These are phyloP conservation scores for Cystofilobasidium bisporidii DNA, from an alignment of 768 basidiomycete genomes.

Conservation along the genomic window DNA sequence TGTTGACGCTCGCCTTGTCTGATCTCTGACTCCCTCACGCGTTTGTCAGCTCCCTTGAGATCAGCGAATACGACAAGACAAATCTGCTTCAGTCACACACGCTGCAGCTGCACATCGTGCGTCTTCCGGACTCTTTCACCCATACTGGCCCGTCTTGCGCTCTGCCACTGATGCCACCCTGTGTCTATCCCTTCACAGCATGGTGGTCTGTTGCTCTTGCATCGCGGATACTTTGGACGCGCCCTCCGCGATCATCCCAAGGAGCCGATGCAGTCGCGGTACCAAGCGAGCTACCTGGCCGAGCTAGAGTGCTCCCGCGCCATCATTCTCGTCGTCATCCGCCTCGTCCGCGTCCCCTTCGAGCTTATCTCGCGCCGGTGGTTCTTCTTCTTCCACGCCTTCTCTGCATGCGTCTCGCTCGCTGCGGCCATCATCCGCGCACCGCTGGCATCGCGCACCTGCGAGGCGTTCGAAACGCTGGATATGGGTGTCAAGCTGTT, in stretches of 20 bases:
- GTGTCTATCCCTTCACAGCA: background rate
- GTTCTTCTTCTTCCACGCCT: conserved; percentile 25
- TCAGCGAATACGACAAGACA: background rate
- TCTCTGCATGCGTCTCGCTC: conserved; percentile 11
- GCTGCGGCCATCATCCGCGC: conserved; percentile 10
- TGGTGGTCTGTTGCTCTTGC: conserved; percentile 15
- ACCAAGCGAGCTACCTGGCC: conserved; percentile 10
- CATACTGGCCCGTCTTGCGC: no score
- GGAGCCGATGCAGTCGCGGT: conserved; percentile 20
- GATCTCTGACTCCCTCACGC: background rate
- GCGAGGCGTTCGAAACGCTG: conserved; percentile 10
- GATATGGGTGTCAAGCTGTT: conserved; percentile 19
- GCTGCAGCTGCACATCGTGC: background rate
- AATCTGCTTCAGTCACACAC: background rate
- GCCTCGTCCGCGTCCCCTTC: conserved; percentile 17
- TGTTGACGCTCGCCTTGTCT: background rate
- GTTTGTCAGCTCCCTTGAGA: background rate
- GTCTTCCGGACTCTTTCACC: background rate
- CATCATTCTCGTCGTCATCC: conserved; percentile 5
- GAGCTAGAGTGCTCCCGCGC: background rate
- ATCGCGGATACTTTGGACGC: conserved; percentile 24
- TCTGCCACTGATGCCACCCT: no score
- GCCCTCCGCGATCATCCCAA: conserved; percentile 24
- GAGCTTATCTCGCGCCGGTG: conserved; percentile 16
- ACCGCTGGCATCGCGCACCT: background rate